Evolutionary conservation across 495 filamentous ascomycete genomes (phyloP).

Genomic region (Lentithecium fluviatile): DNA sequence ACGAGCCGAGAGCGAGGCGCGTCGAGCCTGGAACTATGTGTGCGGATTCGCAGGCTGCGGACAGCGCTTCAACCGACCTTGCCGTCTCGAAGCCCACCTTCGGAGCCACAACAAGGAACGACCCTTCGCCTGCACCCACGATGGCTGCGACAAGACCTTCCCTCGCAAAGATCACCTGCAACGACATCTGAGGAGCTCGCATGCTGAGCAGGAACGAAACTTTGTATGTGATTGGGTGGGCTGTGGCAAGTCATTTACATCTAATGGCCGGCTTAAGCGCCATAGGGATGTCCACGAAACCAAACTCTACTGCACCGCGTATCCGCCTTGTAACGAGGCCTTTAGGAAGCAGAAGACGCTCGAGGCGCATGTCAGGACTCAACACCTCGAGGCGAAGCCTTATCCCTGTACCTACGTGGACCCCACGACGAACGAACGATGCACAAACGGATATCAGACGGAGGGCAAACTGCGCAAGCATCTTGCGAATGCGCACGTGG

Average conservation of each 20-base stretch:
- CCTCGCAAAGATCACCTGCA: slow-evolving; percentile 76
- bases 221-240: slow-evolving; percentile 67
- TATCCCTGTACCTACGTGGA: slow-evolving; percentile 64
- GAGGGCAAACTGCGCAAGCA: slow-evolving; percentile 68
- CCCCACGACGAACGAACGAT: slow-evolving; percentile 56
- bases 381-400: slow-evolving; percentile 67
- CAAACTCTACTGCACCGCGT: slow-evolving; percentile 59
- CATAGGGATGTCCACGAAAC: slow-evolving; percentile 46
- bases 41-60: slow-evolving; percentile 69
- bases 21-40: slow-evolving; percentile 58
- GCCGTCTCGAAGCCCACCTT: slow-evolving; percentile 73
- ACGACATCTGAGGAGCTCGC: slow-evolving; percentile 77
- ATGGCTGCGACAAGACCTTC: slow-evolving; percentile 77
- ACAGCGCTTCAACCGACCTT: slow-evolving; percentile 85
- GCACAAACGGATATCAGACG: slow-evolving; percentile 69
- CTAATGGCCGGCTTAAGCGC: slow-evolving; percentile 63
- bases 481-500: slow-evolving; percentile 64
- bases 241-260: slow-evolving; percentile 80
- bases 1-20: slow-evolving; percentile 19
- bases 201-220: slow-evolving; percentile 63
- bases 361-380: slow-evolving; percentile 71
- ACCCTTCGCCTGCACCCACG: slow-evolving; percentile 64
- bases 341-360: slow-evolving; percentile 91
- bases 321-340: slow-evolving; percentile 68
- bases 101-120: slow-evolving; percentile 79